Percentiles rank a stretch among this genome's conserved stretches.
Conservation (phyloP, 2,329 filamentous ascomycete species). For the Sporothrix euskadiensis region DNA sequence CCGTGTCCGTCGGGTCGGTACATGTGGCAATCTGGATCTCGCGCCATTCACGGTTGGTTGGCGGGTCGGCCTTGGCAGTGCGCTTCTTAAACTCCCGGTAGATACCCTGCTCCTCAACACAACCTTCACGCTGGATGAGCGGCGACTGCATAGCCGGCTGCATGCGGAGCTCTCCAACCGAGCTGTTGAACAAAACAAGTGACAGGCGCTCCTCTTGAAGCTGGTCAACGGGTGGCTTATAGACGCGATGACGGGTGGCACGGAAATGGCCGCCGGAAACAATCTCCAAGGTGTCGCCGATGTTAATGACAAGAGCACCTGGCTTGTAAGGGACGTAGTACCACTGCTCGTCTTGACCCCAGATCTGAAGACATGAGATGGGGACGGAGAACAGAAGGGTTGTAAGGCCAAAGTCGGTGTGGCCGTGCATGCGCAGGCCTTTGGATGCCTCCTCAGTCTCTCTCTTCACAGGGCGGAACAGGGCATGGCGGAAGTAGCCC, state of each 20-base stretch:
- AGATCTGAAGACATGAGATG: slow-evolving; percentile 50
- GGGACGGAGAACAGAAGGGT: slow-evolving; percentile 51
- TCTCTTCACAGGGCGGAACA: slow-evolving; percentile 44
- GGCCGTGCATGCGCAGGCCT: slow-evolving; percentile 48
- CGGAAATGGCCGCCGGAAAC: slow-evolving; percentile 51
- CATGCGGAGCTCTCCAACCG: slow-evolving; percentile 47
- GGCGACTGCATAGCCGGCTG: slow-evolving; percentile 42
- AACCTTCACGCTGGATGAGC: slow-evolving; percentile 44
- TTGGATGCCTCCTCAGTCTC: slow-evolving; percentile 39
- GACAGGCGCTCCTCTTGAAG: slow-evolving; percentile 44
- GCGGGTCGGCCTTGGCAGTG: slow-evolving; percentile 44
- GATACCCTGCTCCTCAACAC: slow-evolving; percentile 47
- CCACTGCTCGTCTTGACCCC: slow-evolving; percentile 48
- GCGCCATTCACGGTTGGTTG: slow-evolving; percentile 50
- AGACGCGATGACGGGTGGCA: slow-evolving; percentile 48
- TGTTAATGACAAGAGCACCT: slow-evolving; percentile 52
- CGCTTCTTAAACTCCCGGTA: slow-evolving; percentile 49
- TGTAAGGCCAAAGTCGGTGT: slow-evolving; percentile 51
- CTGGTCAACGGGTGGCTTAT: slow-evolving; percentile 46
- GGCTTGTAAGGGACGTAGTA: slow-evolving; percentile 49
- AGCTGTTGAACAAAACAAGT: slow-evolving; percentile 49
- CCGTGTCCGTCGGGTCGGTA: slow-evolving; percentile 46
- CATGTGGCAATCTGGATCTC: slow-evolving; percentile 51
- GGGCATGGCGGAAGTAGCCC: slow-evolving; percentile 49
- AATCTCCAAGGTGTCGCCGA: slow-evolving; percentile 49